Conservation (phyloP, 2,329 filamentous ascomycete species). For the Bisporella sp. region DNA sequence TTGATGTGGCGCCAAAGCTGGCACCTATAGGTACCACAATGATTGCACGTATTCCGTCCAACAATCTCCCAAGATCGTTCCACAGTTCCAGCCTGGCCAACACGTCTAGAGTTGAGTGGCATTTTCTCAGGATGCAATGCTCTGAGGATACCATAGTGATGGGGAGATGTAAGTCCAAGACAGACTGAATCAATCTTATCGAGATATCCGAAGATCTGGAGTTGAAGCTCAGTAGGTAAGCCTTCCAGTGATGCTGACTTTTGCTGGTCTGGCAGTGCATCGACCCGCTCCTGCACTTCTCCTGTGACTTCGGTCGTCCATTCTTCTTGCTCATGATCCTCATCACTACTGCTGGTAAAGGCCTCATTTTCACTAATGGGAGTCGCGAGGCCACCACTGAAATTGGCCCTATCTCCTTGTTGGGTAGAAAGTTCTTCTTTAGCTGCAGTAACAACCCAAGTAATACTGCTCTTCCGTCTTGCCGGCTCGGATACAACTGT, state of each 20-base stretch:
- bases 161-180: conserved; percentile 49
- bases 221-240: conserved; percentile 54
- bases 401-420: no score
- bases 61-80: conserved; percentile 58
- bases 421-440: no score
- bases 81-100: conserved; percentile 50
- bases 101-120: conserved; percentile 48
- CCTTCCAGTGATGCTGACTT: conserved; percentile 33
- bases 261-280: conserved; percentile 8
- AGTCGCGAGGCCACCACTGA: no score
- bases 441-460: no score
- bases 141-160: conserved; percentile 52
- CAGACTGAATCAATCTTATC: conserved; percentile 59
- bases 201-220: conserved; percentile 52
- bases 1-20: conserved; percentile 57
- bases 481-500: no score
- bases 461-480: no score
- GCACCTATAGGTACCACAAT: conserved; percentile 54
- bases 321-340: not conserved
- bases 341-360: not conserved
- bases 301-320: conserved; percentile 15
- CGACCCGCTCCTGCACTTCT: conserved; percentile 15
- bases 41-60: conserved; percentile 55
- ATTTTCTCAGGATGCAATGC: conserved; percentile 46
- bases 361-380: not conserved